These are phyloP conservation scores for Candida pseudoviswanathii DNA, from an alignment of 1,139 yeast species.

Conservation along the genomic window DNA sequence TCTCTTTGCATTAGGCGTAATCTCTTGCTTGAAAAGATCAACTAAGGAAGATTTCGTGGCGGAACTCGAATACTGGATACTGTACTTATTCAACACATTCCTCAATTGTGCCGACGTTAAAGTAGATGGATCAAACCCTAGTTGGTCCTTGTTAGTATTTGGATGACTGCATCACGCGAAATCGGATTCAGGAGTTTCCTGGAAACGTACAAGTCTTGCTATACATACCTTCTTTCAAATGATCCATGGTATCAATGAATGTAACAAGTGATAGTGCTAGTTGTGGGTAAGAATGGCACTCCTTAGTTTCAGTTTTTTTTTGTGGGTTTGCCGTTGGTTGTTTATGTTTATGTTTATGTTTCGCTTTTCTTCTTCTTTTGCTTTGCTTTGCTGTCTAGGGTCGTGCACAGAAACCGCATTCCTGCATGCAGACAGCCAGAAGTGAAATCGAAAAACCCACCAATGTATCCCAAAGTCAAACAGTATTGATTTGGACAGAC, in stretches of 20 bases:
- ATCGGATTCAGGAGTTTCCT: too few species aligned
- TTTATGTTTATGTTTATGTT: background rate
- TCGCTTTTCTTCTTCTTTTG: background rate
- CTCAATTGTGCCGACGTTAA: conserved; percentile 68
- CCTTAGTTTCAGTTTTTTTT: background rate
- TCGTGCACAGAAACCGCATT: background rate
- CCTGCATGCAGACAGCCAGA: background rate
- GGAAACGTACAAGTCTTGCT: too few species aligned
- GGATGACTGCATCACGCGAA: too few species aligned
- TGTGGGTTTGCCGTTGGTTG: background rate
- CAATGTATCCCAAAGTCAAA: background rate
- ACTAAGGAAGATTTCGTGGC: conserved; percentile 67
- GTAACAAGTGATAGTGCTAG: background rate
- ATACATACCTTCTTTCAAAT: conserved; percentile 17
- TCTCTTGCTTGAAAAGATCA: conserved; percentile 50
- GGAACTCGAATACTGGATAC: conserved; percentile 56
- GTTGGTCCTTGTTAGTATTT: conserved; percentile 11
- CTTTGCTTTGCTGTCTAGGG: background rate
- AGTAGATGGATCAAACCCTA: conserved; percentile 64
- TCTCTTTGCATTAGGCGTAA: conserved; percentile 41
- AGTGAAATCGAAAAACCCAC: background rate
- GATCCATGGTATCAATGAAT: conserved; percentile 9
- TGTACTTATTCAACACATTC: conserved; percentile 57
- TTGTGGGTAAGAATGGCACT: too few species aligned
- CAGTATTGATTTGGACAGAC: background rate